These are phyloP conservation scores for Cladosporium cucumerinum DNA, from an alignment of 2,329 filamentous ascomycete species.

Conservation along the genomic window DNA sequence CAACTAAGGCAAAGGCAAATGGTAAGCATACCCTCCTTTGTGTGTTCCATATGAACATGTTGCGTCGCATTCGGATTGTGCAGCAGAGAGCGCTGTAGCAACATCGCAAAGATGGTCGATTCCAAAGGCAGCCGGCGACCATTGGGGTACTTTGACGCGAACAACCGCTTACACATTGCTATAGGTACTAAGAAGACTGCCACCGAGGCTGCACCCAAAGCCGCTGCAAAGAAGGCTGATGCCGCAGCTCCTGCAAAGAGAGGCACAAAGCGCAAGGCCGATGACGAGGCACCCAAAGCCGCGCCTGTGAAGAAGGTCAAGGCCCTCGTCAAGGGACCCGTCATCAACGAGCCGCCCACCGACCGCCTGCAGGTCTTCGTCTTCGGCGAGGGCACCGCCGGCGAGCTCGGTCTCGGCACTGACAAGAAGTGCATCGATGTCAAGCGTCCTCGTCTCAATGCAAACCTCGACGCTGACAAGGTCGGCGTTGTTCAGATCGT, in stretches of 20 bases:
- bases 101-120: neutral
- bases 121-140: conserved; percentile 2
- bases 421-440: conserved; percentile 67
- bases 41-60: neutral
- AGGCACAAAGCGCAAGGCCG: conserved; percentile 30
- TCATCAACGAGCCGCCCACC: conserved; percentile 64
- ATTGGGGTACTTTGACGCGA: conserved; percentile 19
- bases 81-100: neutral
- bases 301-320: conserved; percentile 33
- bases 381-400: conserved; percentile 75
- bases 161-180: conserved; percentile 23
- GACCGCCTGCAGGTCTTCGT: conserved; percentile 70
- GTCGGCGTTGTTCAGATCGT: conserved; percentile 71
- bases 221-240: conserved; percentile 22
- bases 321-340: conserved; percentile 28
- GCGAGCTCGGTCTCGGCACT: conserved; percentile 74
- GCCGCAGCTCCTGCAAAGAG: conserved; percentile 20
- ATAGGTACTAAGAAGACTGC: conserved; percentile 20
- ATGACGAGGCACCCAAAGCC: conserved; percentile 25
- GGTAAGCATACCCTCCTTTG: conserved; percentile 5
- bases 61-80: neutral
- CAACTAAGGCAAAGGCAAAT: conserved; percentile 14
- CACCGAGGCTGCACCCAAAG: conserved; percentile 26
- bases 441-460: conserved; percentile 69
- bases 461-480: conserved; percentile 52